Evolutionary conservation across 2,329 filamentous ascomycete genomes (phyloP), one percentile per base, ranked within the genome.

Genomic region (Cladosporium velox): DNA sequence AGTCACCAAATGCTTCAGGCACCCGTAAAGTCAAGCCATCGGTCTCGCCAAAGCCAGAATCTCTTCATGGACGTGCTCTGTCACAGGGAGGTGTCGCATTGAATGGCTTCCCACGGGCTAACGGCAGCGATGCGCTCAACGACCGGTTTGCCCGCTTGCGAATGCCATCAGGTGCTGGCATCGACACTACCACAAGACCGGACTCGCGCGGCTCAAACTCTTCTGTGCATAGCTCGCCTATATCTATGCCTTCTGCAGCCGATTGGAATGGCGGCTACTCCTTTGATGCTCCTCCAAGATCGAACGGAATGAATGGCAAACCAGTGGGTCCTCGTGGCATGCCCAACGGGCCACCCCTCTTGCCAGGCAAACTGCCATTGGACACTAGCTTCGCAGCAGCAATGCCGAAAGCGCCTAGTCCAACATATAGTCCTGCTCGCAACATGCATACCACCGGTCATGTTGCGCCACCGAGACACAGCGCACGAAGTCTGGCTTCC

Each of bases 341-440:
- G 83, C 83, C 83, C 5, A 65, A 70, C 18, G 67, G 67, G 2
- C 67, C 67, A n/a, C 74, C 74, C 26, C 70, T 76, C 4, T 74
- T 77, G 21, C 81, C 82, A 52, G 79, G 81, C 1, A 81, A 81
- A 60, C 55, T 86, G 11, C 80, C 82, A 2, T 71, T 88, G 0
- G 80, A 86, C 57, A 85, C 81, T 30, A 75, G 77, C n/a, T 69
- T 84, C n/a, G 75, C 86, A 8, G 82, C 85, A 12, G 82, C 82
- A 18, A 79, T 92, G 73, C 90, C 90, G 12, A 90, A 90, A 74
- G 79, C 89, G 55, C 91, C 91, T 1, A 89, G 89, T 72, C 89
- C 91, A 8, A 91, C 91, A 4, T 93, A 93, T 73, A 92, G 88
- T 71, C 91, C 91, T n/a, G 89, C 89, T 1, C 84, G 90, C 38